phyloP scores from a whole-genome alignment of 1,284 basidiomycete genomes.

The Ceratobasidium sp. region DNA sequence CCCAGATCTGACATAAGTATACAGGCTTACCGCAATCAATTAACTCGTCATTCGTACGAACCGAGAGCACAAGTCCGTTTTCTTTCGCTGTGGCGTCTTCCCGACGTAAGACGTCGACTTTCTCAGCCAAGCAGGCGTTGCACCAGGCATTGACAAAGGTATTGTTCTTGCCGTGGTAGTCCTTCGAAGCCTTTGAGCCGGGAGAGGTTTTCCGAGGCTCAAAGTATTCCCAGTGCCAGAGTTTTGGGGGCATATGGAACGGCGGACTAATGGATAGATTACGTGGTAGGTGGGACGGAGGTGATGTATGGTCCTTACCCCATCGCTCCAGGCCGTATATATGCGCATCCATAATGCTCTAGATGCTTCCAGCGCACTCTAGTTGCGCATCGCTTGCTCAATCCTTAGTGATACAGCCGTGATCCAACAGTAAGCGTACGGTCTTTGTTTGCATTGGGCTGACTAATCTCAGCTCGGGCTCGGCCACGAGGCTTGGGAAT shows the following conservation, averaged over 20 bases:
- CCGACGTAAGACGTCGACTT: background rate
- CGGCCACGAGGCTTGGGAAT: background rate
- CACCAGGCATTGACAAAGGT: conserved; percentile 16
- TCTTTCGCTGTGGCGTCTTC: background rate
- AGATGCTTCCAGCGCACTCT: background rate
- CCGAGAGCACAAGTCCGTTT: background rate
- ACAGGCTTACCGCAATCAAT: background rate
- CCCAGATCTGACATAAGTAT: background rate
- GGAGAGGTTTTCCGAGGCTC: background rate
- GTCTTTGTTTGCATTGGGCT: background rate
- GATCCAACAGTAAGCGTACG: background rate
- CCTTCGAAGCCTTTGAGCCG: background rate
- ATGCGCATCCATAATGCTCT: background rate
- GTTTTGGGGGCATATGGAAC: conserved; percentile 4
- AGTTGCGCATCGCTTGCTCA: background rate
- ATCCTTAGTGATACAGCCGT: background rate
- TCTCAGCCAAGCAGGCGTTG: background rate
- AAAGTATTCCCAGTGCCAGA: conserved; percentile 21
- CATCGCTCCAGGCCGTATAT: background rate
- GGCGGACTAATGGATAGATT: background rate
- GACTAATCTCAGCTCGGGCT: background rate
- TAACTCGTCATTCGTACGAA: background rate
- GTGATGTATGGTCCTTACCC: background rate
- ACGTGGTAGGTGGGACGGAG: background rate
- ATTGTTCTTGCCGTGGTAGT: conserved; percentile 3